Evolutionary conservation across 768 basidiomycete species (phyloP), one percentile per base, ranked within the genome.

Genomic region (Tricholoma saponaceum): DNA sequence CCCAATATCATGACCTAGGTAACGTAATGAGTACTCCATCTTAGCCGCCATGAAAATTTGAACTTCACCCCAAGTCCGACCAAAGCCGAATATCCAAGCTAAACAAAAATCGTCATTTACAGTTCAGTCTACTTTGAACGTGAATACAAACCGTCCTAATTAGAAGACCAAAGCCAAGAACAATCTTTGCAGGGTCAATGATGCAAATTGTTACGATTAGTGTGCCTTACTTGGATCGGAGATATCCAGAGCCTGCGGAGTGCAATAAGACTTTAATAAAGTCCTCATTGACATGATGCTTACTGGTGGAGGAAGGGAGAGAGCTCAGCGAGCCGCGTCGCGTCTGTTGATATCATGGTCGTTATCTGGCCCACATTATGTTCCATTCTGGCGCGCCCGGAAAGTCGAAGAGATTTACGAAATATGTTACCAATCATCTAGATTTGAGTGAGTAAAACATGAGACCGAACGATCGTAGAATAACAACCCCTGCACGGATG

Each of bases 301-400:
- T 46, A 79, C 76, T 74, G 72, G 63, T 78, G 78, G 12, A 63
- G 75, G 51, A 72, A 78, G 6, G 66, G 74, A n/a, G 72, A 68
- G 62, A 81, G 76, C 14, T 71, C 61, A 58, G 86, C 86, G 22
- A 87, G 66, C 47, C 82, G 78, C 5, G 79, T 77, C 0, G 84
- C 71, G 64, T 90, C 88, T 12, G 83, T 78, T 1, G 84, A 83
- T 6, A 89, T 85, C 75, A 89, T 81, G 0, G 86, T 90, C 9
- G 83, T 87, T 51, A 89, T 83, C 64, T 86, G 76, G 0, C 88
- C 88, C 41, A 83, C 82, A 18, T 77, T 82, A 64, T 87, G 84
- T 43, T 82, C 74, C 25, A 79, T 58, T 18, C 85, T 76, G 8
- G 86, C 76, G 51, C 80, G 76, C 0, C 83, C 82, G 14, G 87